Evolutionary conservation across 2,329 filamentous ascomycete genomes (phyloP).

Genomic region (Gnomoniopsis smithogilvyi): DNA sequence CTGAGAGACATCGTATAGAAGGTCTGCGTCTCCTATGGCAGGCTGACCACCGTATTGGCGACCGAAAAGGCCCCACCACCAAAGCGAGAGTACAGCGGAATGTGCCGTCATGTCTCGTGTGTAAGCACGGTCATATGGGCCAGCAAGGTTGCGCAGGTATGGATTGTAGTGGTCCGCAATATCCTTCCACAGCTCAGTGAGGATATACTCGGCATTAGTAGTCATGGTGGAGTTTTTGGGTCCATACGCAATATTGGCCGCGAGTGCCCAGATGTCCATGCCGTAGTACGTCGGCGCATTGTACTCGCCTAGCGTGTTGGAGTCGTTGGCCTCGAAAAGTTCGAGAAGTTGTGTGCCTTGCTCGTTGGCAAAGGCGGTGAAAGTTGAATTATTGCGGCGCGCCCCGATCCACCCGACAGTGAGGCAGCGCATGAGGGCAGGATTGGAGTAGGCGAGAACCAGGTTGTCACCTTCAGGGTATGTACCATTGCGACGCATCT

Average conservation of each 20-base stretch:
- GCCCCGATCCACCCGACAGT: conserved; percentile 38
- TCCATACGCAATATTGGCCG: conserved; percentile 35
- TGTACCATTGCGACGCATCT: conserved; percentile 37
- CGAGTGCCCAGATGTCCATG: conserved; percentile 38
- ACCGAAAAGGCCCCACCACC: conserved; percentile 41
- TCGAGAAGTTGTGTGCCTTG: conserved; percentile 28
- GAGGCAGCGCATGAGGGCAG: conserved; percentile 36
- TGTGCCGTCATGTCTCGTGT: conserved; percentile 37
- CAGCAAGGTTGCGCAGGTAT: conserved; percentile 32
- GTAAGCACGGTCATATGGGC: conserved; percentile 35
- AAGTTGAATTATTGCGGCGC: conserved; percentile 32
- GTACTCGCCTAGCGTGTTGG: conserved; percentile 34
- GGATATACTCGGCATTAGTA: conserved; percentile 26
- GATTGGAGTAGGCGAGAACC: conserved; percentile 38
- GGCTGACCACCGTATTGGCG: conserved; percentile 35
- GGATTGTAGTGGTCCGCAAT: conserved; percentile 34
- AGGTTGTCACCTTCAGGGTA: conserved; percentile 36
- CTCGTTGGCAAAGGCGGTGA: conserved; percentile 34
- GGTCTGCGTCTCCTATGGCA: conserved; percentile 34
- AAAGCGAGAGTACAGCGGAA: conserved; percentile 37
- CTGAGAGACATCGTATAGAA: conserved; percentile 39
- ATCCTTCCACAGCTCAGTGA: conserved; percentile 32
- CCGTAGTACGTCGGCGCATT: conserved; percentile 40
- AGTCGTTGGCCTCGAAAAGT: conserved; percentile 29
- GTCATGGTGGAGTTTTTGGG: conserved; percentile 28